Evolutionary conservation across 1,139 yeast genomes (phyloP).

Genomic region (Hyphopichia khmerensis): DNA sequence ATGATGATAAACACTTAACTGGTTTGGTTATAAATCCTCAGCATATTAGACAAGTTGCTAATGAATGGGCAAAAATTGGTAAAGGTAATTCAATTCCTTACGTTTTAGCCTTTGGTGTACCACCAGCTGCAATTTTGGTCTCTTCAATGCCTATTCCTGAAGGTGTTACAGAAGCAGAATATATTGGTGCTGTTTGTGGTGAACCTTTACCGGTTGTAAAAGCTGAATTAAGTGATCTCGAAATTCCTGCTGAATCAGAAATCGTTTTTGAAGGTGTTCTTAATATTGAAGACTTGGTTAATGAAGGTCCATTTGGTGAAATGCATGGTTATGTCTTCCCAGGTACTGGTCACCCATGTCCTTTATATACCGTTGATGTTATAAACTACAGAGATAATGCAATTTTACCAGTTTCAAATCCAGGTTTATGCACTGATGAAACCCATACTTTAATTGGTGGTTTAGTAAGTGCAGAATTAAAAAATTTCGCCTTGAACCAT

Average conservation of each 20-base stretch:
- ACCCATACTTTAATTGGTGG: constrained; percentile 20
- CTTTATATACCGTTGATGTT: constrained; percentile 14
- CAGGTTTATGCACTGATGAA: constrained; percentile 17
- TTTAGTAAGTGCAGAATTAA: constrained; percentile 11
- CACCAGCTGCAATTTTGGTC: constrained; percentile 19
- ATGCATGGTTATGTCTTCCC: constrained; percentile 19
- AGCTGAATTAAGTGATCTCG: constrained; percentile 13
- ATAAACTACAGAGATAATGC: constrained; percentile 16
- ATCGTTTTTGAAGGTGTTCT: constrained; percentile 18
- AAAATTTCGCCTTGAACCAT: constrained; percentile 5
- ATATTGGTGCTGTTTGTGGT: constrained; percentile 16
- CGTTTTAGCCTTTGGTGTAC: constrained; percentile 18
- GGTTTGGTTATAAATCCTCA: constrained; percentile 18
- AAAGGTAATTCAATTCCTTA: constrained; percentile 12
- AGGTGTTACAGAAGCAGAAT: constrained; percentile 15
- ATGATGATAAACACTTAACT: constrained; percentile 12
- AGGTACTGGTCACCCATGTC: constrained; percentile 14
- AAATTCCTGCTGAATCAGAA: constrained; percentile 17
- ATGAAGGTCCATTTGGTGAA: constrained; percentile 20
- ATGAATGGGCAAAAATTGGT: constrained; percentile 15
- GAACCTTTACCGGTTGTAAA: constrained; percentile 15
- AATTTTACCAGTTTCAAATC: constrained; percentile 17
- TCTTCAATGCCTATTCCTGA: constrained; percentile 20
- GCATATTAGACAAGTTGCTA: constrained; percentile 16
- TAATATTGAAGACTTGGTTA: constrained; percentile 8